Conservation (phyloP, 257 asterid species). For the Leonotis leonurus region DNA sequence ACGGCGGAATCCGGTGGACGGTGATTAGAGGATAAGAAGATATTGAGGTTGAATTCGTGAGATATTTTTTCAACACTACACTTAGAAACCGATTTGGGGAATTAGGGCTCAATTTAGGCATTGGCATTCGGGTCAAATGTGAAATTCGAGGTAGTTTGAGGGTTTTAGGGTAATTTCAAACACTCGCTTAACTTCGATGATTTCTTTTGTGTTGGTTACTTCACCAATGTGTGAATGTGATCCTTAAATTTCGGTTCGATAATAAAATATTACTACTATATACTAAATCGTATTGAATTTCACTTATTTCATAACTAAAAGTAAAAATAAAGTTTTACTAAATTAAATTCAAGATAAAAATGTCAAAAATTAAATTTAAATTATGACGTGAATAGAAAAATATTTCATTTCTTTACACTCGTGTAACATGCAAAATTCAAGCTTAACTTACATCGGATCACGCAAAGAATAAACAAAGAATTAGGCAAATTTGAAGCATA, state of each 20-base stretch:
- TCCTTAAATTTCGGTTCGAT: too few relatives aligned
- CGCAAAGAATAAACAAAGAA: constrained; percentile 7
- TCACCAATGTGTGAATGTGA: too few relatives aligned
- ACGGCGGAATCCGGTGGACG: background rate
- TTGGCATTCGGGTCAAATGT: background rate
- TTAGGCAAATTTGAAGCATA: background rate
- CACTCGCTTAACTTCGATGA: too few relatives aligned
- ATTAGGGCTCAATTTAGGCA: background rate
- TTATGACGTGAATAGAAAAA: background rate
- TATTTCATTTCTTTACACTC: background rate
- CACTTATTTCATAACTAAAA: too few relatives aligned
- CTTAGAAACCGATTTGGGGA: background rate
- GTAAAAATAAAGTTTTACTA: too few relatives aligned
- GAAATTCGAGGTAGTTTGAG: background rate
- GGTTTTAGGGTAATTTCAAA: background rate
- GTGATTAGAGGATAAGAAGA: background rate
- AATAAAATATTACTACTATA: too few relatives aligned
- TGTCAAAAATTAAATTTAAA: too few relatives aligned
- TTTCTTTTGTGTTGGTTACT: too few relatives aligned
- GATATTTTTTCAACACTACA: background rate
- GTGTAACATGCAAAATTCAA: background rate
- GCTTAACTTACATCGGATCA: background rate
- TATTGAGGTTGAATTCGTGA: background rate
- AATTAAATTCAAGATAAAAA: too few relatives aligned
- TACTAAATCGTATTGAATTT: too few relatives aligned